Base-by-base conservation (phyloP, 441 rosid genomes). In the Corymbia citriodora region DNA sequence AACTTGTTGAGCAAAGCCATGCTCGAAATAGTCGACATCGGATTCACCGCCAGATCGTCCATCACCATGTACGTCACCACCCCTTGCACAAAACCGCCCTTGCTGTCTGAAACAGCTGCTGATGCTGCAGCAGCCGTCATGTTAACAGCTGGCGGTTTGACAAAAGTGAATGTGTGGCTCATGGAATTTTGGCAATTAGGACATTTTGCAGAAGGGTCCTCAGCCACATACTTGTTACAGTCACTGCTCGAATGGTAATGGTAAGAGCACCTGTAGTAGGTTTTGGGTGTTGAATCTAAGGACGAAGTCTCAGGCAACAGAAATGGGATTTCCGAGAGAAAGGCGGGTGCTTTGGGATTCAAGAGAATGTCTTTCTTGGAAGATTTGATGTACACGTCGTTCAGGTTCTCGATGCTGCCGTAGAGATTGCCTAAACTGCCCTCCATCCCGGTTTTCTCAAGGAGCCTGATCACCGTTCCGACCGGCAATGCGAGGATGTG, bases 1-100 rank as follows among this genome's bases (percentile, higher is more conserved):
- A 70, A 70, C 25, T 33, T 6, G 45, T 10, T 70, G 11, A 70
- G 81, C 14, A 70, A 70, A 33, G 81, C 33, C 18, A 70, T 18
- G 81, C 8, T 33, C 25, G 92, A 90, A 5, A 90, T 89, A 33
- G 89, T 55, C 36, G 90, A 87, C 88, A 89, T 61, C 9, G 79
- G 40, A 27, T 57, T 57, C 63, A 57, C 63, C 63, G 23, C 63
- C 63, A 23, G 63, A 57, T 57, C 29, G 63, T 57, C 63, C 63
- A 57, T 57, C 63, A 57, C 63, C 63, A 57, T 57, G 29, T 57
- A 57, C 29, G 63, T 57, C 23, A 57, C 63, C 63, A 57, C 29
- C 29, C 63, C 65, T 0, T 59, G 65, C 65, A 59, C 65, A 14
- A 59, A 59, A 59, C 65, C 65, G 25, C 0, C 65, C 65, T 59